Percentiles rank a stretch among this genome's conserved stretches.
phyloP scores from a whole-genome alignment of 129 eudicot species.

The Chrysanthemum makinoi region DNA sequence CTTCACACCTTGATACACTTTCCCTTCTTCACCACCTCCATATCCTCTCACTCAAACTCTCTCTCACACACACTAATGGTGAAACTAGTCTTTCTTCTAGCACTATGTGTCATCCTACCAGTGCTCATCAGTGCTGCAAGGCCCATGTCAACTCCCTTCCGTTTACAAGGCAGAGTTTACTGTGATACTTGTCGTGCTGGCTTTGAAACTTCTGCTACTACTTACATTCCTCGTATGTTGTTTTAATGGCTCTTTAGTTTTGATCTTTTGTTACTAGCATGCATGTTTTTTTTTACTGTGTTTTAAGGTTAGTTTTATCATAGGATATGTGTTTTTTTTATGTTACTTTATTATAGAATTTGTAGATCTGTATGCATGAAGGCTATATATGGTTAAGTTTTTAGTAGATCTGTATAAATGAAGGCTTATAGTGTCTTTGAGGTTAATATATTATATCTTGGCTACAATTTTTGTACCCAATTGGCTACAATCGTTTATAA shows the following conservation, averaged over 20 bases:
- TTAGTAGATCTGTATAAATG: conserved; percentile 26
- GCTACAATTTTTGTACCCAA: too few relatives aligned
- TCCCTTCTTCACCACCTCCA: neutral
- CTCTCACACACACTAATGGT: conserved; percentile 32
- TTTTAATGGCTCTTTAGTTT: neutral
- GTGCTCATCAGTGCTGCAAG: conserved; percentile 33
- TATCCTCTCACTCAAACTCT: neutral
- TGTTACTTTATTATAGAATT: too few relatives aligned
- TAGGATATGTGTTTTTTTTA: too few relatives aligned
- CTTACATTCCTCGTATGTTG: conserved; percentile 43
- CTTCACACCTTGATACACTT: neutral
- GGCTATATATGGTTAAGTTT: too few relatives aligned
- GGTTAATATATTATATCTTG: too few relatives aligned
- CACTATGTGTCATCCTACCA: conserved; percentile 39
- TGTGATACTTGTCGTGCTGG: conserved; percentile 63
- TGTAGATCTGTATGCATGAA: too few relatives aligned
- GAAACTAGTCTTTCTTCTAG: conserved; percentile 22
- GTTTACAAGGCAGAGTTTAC: conserved; percentile 48
- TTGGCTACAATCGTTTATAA: too few relatives aligned
- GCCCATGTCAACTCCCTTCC: conserved; percentile 37
- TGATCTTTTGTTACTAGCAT: neutral
- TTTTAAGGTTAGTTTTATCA: too few relatives aligned
- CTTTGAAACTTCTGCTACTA: conserved; percentile 55
- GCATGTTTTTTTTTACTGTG: too few relatives aligned
- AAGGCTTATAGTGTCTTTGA: neutral